phyloP scores from a whole-genome alignment of 257 asterid genomes.

The Catharanthus roseus region DNA sequence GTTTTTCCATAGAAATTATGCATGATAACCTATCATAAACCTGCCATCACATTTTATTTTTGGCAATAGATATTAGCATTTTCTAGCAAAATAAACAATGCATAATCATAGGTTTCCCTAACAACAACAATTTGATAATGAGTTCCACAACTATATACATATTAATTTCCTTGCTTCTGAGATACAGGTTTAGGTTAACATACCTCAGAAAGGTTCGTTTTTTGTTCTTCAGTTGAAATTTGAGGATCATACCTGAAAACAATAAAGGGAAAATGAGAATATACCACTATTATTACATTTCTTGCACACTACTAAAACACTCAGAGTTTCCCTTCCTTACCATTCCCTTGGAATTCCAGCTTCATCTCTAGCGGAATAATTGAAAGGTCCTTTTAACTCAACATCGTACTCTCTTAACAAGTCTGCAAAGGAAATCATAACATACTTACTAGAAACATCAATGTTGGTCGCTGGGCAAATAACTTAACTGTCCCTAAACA shows the following conservation, averaged over 20 bases:
- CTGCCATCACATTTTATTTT: conserved; percentile 35
- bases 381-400: conserved; percentile 88
- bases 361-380: conserved; percentile 65
- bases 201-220: conserved; percentile 57
- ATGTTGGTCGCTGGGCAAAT: conserved; percentile 3
- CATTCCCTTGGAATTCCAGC: conserved; percentile 90
- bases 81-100: too few species aligned
- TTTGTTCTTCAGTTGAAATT: conserved; percentile 20
- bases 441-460: not conserved
- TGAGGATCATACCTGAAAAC: conserved; percentile 75
- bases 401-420: conserved; percentile 71
- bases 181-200: not conserved
- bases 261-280: too few species aligned
- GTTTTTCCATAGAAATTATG: conserved; percentile 72
- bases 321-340: conserved; percentile 27
- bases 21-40: conserved; percentile 68
- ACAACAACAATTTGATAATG: not conserved
- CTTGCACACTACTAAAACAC: not conserved
- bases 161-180: not conserved
- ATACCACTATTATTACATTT: not conserved
- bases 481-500: not conserved
- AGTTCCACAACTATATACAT: not conserved
- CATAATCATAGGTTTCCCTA: too few species aligned
- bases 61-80: too few species aligned
- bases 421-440: conserved; percentile 20